Evolutionary conservation across 2,329 filamentous ascomycete genomes (phyloP).

Genomic region (Trichoderma koningii): DNA sequence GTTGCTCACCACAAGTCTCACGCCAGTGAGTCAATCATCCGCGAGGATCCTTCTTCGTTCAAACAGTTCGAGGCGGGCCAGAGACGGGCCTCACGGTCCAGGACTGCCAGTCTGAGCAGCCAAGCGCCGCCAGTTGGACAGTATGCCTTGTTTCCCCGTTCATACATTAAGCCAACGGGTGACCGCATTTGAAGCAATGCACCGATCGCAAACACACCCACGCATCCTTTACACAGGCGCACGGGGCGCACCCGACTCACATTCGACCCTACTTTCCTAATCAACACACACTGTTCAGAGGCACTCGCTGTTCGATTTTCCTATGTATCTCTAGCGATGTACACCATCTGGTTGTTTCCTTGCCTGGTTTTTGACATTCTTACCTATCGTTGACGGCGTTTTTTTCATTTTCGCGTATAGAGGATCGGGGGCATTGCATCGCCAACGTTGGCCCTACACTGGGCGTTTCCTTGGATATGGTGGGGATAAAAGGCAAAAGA

Average conservation of each 20-base stretch:
- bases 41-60: slow-evolving; percentile 33
- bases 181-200: slow-evolving; percentile 37
- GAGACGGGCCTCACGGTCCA: slow-evolving; percentile 45
- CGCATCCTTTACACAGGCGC: background rate
- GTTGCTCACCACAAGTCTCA: slow-evolving; percentile 41
- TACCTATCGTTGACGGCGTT: slow-evolving; percentile 24
- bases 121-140: slow-evolving; percentile 49
- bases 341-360: slow-evolving; percentile 6
- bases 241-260: background rate
- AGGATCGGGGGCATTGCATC: slow-evolving; percentile 37
- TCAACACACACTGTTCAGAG: slow-evolving; percentile 3
- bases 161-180: slow-evolving; percentile 37
- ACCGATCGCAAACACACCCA: background rate
- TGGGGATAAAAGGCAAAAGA: slow-evolving; percentile 14
- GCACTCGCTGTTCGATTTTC: slow-evolving; percentile 19
- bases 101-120: slow-evolving; percentile 50
- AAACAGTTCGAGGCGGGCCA: slow-evolving; percentile 3
- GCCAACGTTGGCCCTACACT: slow-evolving; percentile 54
- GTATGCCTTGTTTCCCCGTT: slow-evolving; percentile 50
- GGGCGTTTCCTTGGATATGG: slow-evolving; percentile 39
- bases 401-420: slow-evolving; percentile 18
- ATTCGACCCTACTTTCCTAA: background rate
- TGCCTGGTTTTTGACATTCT: background rate
- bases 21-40: slow-evolving; percentile 43
- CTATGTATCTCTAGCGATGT: slow-evolving; percentile 19